phyloP scores from a whole-genome alignment of 129 eudicot species.

The Flaveria sonorensis region DNA sequence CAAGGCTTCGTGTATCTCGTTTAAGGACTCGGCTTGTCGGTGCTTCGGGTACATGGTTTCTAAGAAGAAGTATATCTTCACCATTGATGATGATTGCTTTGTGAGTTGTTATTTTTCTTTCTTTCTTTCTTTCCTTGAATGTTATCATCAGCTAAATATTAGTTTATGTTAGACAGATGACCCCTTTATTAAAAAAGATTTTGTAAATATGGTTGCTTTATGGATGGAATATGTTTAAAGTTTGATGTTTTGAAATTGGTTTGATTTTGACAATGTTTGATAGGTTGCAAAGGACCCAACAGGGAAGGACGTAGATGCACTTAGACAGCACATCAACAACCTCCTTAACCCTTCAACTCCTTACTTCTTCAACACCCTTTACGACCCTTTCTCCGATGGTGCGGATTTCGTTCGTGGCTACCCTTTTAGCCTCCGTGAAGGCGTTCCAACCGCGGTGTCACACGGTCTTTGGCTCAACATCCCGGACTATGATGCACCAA shows the following conservation, averaged over 20 bases:
- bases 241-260: background rate
- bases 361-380: conserved; percentile 86
- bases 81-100: conserved; percentile 95
- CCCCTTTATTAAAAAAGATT: too few relatives aligned
- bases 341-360: conserved; percentile 85
- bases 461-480: conserved; percentile 94
- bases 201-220: too few relatives aligned
- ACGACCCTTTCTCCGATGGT: conserved; percentile 85
- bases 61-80: conserved; percentile 91
- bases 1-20: conserved; percentile 78
- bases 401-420: conserved; percentile 92
- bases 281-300: conserved; percentile 90
- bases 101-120: conserved; percentile 41
- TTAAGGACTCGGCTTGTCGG: conserved; percentile 95
- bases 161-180: too few relatives aligned
- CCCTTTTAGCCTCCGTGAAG: conserved; percentile 97
- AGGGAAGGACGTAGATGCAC: conserved; percentile 85
- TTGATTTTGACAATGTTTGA: background rate
- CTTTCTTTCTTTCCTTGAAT: background rate
- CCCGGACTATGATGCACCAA: conserved; percentile 92
- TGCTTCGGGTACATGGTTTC: conserved; percentile 94
- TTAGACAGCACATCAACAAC: conserved; percentile 85
- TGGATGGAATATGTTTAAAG: background rate
- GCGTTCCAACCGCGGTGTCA: conserved; percentile 92
- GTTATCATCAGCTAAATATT: too few relatives aligned